Conservation (phyloP, 768 basidiomycete genomes). For the Artomyces pyxidatus region DNA sequence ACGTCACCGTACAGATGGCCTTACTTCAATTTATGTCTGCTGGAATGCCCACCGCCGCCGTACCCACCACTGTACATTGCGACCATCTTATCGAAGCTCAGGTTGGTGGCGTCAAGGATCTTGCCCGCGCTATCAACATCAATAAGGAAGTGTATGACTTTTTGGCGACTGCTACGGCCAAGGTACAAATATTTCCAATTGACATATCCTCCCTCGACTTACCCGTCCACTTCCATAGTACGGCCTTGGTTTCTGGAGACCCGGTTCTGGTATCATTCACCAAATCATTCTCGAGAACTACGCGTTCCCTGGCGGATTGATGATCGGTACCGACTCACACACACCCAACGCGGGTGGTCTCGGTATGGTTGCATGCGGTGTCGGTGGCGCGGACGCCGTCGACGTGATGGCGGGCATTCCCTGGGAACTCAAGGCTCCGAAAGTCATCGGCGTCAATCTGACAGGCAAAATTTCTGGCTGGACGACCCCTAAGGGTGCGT, state of each 20-base stretch:
- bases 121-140: conserved; percentile 82
- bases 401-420: conserved; percentile 98
- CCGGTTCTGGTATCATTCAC: conserved; percentile 98
- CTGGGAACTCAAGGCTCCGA: conserved; percentile 99
- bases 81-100: conserved; percentile 99
- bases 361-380: conserved; percentile 99
- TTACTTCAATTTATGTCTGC: conserved; percentile 99
- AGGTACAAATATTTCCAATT: conserved; percentile 43
- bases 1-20: conserved; percentile 75
- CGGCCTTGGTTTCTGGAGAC: conserved; percentile 99
- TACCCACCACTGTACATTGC: conserved; percentile 98
- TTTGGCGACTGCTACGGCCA: conserved; percentile 92
- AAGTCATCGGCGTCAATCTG: conserved; percentile 96
- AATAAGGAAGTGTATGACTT: conserved; percentile 99
- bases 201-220: no score
- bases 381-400: conserved; percentile 98
- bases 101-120: conserved; percentile 86
- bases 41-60: conserved; percentile 94
- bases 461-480: conserved; percentile 93
- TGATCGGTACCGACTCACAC: conserved; percentile 99
- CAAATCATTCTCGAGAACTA: conserved; percentile 99
- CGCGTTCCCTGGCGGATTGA: conserved; percentile 96
- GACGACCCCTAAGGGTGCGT: conserved; percentile 92
- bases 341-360: conserved; percentile 99
- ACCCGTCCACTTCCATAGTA: no score